Conservation (phyloP, 805 yeast species). For the Clavispora asparagi region DNA sequence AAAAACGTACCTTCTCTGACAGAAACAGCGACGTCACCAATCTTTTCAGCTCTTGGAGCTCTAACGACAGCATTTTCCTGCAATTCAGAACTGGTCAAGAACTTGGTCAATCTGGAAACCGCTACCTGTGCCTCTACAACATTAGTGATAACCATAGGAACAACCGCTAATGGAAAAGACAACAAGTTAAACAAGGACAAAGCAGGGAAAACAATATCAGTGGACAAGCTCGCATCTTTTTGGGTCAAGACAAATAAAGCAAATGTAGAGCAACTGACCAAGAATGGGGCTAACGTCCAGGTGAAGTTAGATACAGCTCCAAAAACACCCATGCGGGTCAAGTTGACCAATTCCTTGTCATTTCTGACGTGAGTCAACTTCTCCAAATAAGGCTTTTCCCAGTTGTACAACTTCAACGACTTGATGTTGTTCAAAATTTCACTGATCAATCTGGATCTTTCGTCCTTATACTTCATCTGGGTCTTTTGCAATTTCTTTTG, state of each 20-base stretch:
- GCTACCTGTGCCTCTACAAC: slow-evolving; percentile 89
- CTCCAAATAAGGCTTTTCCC: slow-evolving; percentile 84
- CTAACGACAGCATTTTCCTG: slow-evolving; percentile 72
- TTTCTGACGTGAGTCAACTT: slow-evolving; percentile 80
- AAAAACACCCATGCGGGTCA: slow-evolving; percentile 67
- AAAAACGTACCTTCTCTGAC: slow-evolving; percentile 66
- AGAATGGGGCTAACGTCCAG: slow-evolving; percentile 82
- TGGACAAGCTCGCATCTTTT: slow-evolving; percentile 59
- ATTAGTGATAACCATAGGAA: slow-evolving; percentile 85
- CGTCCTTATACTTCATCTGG: slow-evolving; percentile 89
- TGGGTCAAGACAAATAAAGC: slow-evolving; percentile 65
- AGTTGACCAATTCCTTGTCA: slow-evolving; percentile 73
- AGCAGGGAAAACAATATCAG: slow-evolving; percentile 92
- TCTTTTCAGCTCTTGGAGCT: slow-evolving; percentile 40
- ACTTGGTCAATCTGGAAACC: slow-evolving; percentile 64
- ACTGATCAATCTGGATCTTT: slow-evolving; percentile 81
- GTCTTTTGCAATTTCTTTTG: slow-evolving; percentile 71
- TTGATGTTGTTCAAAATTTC: slow-evolving; percentile 90
- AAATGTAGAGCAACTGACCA: slow-evolving; percentile 87
- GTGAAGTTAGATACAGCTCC: slow-evolving; percentile 68
- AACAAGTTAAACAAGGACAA: slow-evolving; percentile 81
- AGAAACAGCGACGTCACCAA: slow-evolving; percentile 65
- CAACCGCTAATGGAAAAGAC: slow-evolving; percentile 84
- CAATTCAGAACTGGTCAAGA: slow-evolving; percentile 70
- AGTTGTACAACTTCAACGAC: slow-evolving; percentile 87